phyloP scores from a whole-genome alignment of 176 grass and related monocot species.

The Raddia distichophylla region DNA sequence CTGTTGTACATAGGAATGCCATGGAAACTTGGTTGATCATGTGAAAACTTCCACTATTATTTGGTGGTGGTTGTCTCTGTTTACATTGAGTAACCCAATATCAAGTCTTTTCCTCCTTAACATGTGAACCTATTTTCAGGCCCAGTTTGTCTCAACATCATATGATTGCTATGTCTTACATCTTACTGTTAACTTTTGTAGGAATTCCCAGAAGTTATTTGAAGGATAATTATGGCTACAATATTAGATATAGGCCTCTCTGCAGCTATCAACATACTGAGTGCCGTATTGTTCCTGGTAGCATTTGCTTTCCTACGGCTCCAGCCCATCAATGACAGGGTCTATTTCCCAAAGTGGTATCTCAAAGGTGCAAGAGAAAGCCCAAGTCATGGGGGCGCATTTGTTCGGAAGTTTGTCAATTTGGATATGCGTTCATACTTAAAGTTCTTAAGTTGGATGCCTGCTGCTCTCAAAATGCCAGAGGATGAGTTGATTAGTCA shows the following conservation, averaged over 20 bases:
- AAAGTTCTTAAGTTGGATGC: slow-evolving; percentile 92
- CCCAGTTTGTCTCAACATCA: background rate
- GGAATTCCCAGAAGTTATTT: slow-evolving; percentile 30
- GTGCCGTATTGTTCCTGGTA: slow-evolving; percentile 66
- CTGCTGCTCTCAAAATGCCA: slow-evolving; percentile 93
- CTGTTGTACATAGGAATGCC: background rate
- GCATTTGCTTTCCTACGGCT: slow-evolving; percentile 91
- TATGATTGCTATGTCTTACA: slow-evolving; percentile 39
- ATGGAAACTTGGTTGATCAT: slow-evolving; percentile 20
- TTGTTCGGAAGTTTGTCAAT: slow-evolving; percentile 91
- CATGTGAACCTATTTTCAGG: background rate
- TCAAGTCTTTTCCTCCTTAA: background rate
- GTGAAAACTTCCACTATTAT: slow-evolving; percentile 15
- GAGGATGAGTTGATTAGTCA: slow-evolving; percentile 96
- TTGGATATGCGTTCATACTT: slow-evolving; percentile 88
- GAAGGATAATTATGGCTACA: slow-evolving; percentile 63
- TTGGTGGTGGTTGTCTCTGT: background rate
- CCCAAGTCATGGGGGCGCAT: slow-evolving; percentile 62
- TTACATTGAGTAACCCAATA: background rate
- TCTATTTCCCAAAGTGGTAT: slow-evolving; percentile 99
- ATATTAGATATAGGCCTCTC: slow-evolving; percentile 78
- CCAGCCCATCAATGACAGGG: slow-evolving; percentile 97
- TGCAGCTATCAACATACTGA: slow-evolving; percentile 88
- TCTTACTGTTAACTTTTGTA: slow-evolving; percentile 33
- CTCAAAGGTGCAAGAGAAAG: slow-evolving; percentile 92